A percentile compares a stretch with the other conserved stretches of the same genome.
Conservation (phyloP, 148 eudicot species). For the Vaccinium corymbosum region DNA sequence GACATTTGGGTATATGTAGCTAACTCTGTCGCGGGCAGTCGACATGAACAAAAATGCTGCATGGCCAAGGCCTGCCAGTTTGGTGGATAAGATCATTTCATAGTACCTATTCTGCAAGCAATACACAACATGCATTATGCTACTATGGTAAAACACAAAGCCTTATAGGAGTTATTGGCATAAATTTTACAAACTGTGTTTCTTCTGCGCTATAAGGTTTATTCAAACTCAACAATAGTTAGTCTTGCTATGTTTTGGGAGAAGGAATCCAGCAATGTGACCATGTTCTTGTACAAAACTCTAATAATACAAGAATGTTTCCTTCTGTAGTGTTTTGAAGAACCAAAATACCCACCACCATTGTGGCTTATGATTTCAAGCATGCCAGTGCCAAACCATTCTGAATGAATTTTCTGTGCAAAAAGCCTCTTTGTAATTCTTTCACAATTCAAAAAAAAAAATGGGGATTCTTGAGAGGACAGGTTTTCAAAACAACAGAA, state of each 20-base stretch:
- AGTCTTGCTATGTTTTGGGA: not conserved
- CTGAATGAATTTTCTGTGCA: not conserved
- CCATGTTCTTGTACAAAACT: not conserved
- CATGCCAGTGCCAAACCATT: not conserved
- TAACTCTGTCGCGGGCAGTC: conserved; percentile 75
- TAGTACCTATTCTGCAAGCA: conserved; percentile 73
- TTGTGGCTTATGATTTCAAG: not conserved
- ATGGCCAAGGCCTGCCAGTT: conserved; percentile 91
- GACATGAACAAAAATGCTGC: conserved; percentile 86
- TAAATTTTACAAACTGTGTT: too few relatives aligned
- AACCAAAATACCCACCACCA: not conserved
- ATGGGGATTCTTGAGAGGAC: not conserved
- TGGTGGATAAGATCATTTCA: conserved; percentile 84
- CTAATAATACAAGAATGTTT: not conserved
- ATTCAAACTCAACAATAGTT: not conserved
- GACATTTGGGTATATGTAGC: conserved; percentile 86
- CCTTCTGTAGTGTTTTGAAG: not conserved
- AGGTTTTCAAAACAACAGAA: not conserved
- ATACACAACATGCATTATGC: not conserved
- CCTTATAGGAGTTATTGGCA: not conserved
- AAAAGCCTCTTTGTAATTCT: not conserved
- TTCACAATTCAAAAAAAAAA: not conserved
- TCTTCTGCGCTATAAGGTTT: too few relatives aligned
- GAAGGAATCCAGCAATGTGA: not conserved
- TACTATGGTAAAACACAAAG: not conserved